Percentiles rank a stretch among this genome's conserved stretches.
Evolutionary conservation across 768 basidiomycete genomes (phyloP).

Genomic region (Coprinopsis sp.): DNA sequence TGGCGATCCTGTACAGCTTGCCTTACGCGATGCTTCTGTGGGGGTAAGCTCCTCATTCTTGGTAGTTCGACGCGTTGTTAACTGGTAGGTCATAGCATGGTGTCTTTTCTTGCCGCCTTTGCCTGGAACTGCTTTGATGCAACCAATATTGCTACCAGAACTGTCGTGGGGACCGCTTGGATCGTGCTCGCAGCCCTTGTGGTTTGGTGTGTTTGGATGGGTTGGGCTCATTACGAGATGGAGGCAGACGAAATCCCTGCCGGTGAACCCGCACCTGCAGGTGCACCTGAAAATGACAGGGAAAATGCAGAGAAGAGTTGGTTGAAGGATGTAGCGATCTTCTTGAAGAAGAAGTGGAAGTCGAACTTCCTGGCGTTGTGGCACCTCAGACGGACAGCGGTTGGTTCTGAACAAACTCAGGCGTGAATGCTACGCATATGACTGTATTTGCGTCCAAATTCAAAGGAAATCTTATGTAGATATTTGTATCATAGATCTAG

Average conservation of each 20-base stretch:
- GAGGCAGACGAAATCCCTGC: background rate
- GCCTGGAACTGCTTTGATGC: slow-evolving; percentile 22
- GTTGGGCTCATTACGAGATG: slow-evolving; percentile 11
- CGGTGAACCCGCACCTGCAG: background rate
- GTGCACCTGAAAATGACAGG: too few species aligned
- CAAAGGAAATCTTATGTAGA: too few species aligned
- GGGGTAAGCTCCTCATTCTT: slow-evolving; percentile 4
- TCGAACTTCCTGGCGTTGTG: background rate
- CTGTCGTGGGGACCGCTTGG: slow-evolving; percentile 12
- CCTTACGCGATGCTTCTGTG: slow-evolving; percentile 12
- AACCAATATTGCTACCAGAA: slow-evolving; percentile 13
- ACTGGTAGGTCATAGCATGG: slow-evolving; percentile 16
- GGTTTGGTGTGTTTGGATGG: slow-evolving; percentile 21
- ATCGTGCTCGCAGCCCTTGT: slow-evolving; percentile 13
- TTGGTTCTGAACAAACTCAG: background rate
- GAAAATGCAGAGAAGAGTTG: too few species aligned
- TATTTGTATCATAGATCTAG: too few species aligned
- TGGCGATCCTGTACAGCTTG: slow-evolving; percentile 12
- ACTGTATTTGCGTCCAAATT: too few species aligned
- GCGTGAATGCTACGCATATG: too few species aligned
- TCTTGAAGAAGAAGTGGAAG: background rate
- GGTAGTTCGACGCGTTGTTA: background rate
- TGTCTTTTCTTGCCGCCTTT: slow-evolving; percentile 23
- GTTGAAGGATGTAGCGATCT: too few species aligned
- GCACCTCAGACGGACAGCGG: background rate